Base-by-base conservation (phyloP, 1,284 basidiomycete genomes). In the Moesziomyces globuligerus region DNA sequence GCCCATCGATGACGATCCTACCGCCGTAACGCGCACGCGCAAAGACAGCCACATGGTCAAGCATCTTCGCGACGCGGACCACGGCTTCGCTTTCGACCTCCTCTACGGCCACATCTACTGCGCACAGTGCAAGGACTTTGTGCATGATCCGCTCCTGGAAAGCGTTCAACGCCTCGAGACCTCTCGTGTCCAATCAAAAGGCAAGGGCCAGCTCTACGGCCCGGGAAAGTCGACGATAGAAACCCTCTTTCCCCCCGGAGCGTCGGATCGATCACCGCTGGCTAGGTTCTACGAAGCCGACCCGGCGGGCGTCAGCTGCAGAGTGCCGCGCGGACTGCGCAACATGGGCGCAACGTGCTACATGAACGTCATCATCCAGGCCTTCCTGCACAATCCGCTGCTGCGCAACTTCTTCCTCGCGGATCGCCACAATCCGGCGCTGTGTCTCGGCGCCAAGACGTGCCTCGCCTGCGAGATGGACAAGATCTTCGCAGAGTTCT, bases 391-490 rank as follows among this genome's bases (percentile, higher is more conserved):
- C 83, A 98, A 97, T 75, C 94, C 94, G 0, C 85, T 97, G 5
- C 85, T 98, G 9, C 88, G 93, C 40, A 92, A 92, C 74, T 93
- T 91, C 83, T 98, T 94, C 77, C 87, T 98, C 17, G 88, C 90
- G 47, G 94, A 97, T 82, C 90, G 89, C 76, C 93, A 95, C 80
- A 80, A 81, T 90, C 91, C 79, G 83, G 84, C 75, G 85, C 85
- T 74, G 81, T 89, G 61, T 92, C 91, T 83, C 1, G 58, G 56
- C 0, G 55, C 89, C 88, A 79, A 83, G 50, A 81, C 90, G 29
- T 98, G 94, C 83, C 90, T 91, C 48, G 93, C 90, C 55, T 98
- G 94, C 83, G 94, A 97, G 83, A 90, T 98, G 90, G 94, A 98
- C 83, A 89, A 88, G 68, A 86, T 97, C 6, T 95, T 95, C 81